Percentiles rank a stretch among this genome's conserved stretches.
These are phyloP conservation scores for Pichia kluyveri DNA, from an alignment of 805 yeast genomes.

Conservation along the genomic window DNA sequence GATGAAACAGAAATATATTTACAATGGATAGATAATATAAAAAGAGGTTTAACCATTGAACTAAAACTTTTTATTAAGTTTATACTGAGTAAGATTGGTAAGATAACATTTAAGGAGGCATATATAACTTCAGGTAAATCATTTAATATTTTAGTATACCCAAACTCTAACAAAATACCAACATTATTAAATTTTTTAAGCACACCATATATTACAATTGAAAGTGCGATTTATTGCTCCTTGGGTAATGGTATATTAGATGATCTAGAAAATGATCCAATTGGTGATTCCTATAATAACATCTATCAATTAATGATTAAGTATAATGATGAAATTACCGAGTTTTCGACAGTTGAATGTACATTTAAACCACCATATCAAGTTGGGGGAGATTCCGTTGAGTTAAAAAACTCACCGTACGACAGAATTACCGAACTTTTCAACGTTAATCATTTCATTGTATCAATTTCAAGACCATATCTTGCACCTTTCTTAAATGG, in stretches of 20 bases:
- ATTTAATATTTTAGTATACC: slow-evolving; percentile 78
- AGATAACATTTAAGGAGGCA: slow-evolving; percentile 90
- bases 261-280: slow-evolving; percentile 48
- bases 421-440: slow-evolving; percentile 84
- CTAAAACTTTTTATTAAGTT: slow-evolving; percentile 69
- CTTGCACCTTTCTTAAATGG: slow-evolving; percentile 81
- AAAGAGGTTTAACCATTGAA: slow-evolving; percentile 76
- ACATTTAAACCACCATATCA: slow-evolving; percentile 36
- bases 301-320: slow-evolving; percentile 5
- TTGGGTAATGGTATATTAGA: slow-evolving; percentile 65
- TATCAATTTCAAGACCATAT: slow-evolving; percentile 88
- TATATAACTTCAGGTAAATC: slow-evolving; percentile 69
- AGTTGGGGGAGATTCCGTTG: slow-evolving; percentile 7
- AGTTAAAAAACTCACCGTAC: slow-evolving; percentile 49
- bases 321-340: slow-evolving; percentile 29
- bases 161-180: slow-evolving; percentile 63
- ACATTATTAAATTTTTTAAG: slow-evolving; percentile 79
- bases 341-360: slow-evolving; percentile 17
- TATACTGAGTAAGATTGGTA: slow-evolving; percentile 67
- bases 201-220: slow-evolving; percentile 82
- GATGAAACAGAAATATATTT: not conserved
- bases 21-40: slow-evolving; percentile 9
- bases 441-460: slow-evolving; percentile 89
- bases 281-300: not conserved
- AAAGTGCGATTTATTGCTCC: slow-evolving; percentile 86